Percentiles rank a stretch among this genome's conserved stretches.
These are phyloP conservation scores for Usnea hakonensis DNA, from an alignment of 495 filamentous ascomycete genomes.

Conservation along the genomic window DNA sequence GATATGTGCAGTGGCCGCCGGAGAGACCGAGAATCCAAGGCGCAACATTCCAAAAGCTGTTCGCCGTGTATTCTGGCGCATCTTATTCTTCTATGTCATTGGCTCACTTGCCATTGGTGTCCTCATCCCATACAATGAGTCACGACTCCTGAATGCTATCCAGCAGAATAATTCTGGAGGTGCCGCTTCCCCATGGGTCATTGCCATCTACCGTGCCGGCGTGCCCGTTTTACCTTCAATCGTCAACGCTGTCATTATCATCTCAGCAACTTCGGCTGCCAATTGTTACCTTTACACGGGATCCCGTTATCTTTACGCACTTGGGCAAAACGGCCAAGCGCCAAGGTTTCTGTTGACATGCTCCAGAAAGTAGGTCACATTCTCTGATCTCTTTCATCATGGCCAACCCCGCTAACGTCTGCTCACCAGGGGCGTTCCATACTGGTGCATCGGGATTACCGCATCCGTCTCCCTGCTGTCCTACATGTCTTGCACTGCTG, in stretches of 20 bases:
- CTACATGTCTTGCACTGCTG: conserved; percentile 44
- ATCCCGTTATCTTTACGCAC: conserved; percentile 66
- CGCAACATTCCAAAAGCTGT: conserved; percentile 71
- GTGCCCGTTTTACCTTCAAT: conserved; percentile 61
- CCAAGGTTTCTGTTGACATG: conserved; percentile 50
- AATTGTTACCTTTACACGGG: conserved; percentile 79
- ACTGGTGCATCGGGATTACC: conserved; percentile 43
- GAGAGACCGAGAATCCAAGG: conserved; percentile 70
- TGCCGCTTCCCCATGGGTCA: conserved; percentile 60
- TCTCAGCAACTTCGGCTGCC: conserved; percentile 58
- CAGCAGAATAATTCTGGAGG: conserved; percentile 44
- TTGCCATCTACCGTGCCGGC: conserved; percentile 53
- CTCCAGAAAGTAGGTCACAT: conserved; percentile 30
- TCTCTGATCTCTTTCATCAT: neutral
- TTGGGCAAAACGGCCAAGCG: conserved; percentile 57
- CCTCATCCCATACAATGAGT: conserved; percentile 45
- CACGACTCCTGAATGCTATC: conserved; percentile 43
- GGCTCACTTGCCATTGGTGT: conserved; percentile 52
- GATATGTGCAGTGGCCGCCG: conserved; percentile 65
- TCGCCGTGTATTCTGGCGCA: conserved; percentile 77
- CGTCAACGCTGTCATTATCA: conserved; percentile 69
- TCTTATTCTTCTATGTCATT: conserved; percentile 72
- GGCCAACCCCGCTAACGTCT: neutral
- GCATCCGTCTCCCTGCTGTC: conserved; percentile 45
- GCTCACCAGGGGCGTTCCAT: conserved; percentile 40